These are phyloP conservation scores for Tilletia indica DNA, from an alignment of 1,284 basidiomycete species.

Conservation along the genomic window DNA sequence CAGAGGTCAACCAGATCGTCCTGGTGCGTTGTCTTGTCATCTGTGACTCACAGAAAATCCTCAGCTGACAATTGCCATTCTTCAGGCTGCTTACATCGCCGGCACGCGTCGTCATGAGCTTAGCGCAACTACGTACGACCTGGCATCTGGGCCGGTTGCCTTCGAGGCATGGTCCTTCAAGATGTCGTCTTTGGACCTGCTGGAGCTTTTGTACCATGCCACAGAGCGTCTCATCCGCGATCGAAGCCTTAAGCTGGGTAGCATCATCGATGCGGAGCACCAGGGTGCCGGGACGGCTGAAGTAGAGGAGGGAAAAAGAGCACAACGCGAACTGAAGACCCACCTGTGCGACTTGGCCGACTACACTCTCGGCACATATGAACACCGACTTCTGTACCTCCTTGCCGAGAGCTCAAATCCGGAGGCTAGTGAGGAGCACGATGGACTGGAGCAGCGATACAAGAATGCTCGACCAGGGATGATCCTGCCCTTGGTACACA, in stretches of 20 bases:
- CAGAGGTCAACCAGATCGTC: slow-evolving; percentile 71
- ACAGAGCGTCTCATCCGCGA: slow-evolving; percentile 63
- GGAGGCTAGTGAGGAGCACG: background rate
- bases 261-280: slow-evolving; percentile 56
- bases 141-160: slow-evolving; percentile 63
- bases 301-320: slow-evolving; percentile 44
- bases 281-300: slow-evolving; percentile 35
- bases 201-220: slow-evolving; percentile 71
- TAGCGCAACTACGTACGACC: slow-evolving; percentile 72
- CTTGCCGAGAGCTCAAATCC: slow-evolving; percentile 25
- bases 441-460: slow-evolving; percentile 61
- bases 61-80: background rate
- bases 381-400: slow-evolving; percentile 56
- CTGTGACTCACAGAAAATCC: background rate
- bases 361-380: slow-evolving; percentile 53
- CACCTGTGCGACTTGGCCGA: slow-evolving; percentile 70
- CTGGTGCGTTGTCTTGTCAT: slow-evolving; percentile 48
- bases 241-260: slow-evolving; percentile 60
- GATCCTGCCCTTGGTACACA: slow-evolving; percentile 71
- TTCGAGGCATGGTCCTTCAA: slow-evolving; percentile 78
- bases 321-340: slow-evolving; percentile 58
- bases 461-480: slow-evolving; percentile 69
- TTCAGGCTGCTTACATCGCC: slow-evolving; percentile 66
- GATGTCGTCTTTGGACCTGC: slow-evolving; percentile 67
- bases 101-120: slow-evolving; percentile 73